Percentiles rank a stretch among this genome's conserved stretches.
Evolutionary conservation across 140 eudicot species (phyloP).

Genomic region (Anethum foeniculum): DNA sequence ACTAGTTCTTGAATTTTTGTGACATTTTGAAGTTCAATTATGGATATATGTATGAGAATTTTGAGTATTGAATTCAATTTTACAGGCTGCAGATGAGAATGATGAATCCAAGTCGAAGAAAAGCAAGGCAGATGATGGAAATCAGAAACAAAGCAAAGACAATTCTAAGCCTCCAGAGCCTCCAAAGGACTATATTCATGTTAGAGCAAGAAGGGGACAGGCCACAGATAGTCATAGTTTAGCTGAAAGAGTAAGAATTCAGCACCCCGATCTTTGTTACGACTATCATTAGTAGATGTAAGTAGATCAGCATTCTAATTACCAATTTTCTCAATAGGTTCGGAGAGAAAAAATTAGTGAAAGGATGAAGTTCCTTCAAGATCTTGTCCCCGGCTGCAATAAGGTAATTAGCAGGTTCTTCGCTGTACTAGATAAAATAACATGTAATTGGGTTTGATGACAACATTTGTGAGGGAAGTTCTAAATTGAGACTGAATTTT

Average conservation of each 20-base stretch:
- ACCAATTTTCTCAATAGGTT: slow-evolving; percentile 29
- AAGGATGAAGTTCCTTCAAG: slow-evolving; percentile 88
- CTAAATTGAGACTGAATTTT: slow-evolving; percentile 20
- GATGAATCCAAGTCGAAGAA: slow-evolving; percentile 3
- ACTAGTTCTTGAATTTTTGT: background rate
- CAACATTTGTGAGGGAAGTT: background rate
- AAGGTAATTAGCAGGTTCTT: slow-evolving; percentile 37
- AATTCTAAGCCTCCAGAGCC: slow-evolving; percentile 6
- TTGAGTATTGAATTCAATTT: background rate
- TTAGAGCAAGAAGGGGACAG: slow-evolving; percentile 18
- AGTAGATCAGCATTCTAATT: background rate
- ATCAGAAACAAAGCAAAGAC: slow-evolving; percentile 2
- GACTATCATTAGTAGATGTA: background rate
- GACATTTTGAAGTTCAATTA: background rate
- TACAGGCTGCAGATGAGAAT: slow-evolving; percentile 6
- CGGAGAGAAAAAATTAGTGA: slow-evolving; percentile 93
- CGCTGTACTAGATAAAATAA: background rate
- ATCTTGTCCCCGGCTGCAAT: slow-evolving; percentile 95
- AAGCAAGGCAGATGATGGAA: slow-evolving; percentile 8
- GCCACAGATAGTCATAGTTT: slow-evolving; percentile 18
- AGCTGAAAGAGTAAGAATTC: slow-evolving; percentile 14
- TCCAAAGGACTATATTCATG: slow-evolving; percentile 18
- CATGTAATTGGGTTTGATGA: background rate
- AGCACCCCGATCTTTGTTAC: slow-evolving; percentile 7
- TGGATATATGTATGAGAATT: background rate